Percentiles rank a stretch among this genome's conserved stretches.
Evolutionary conservation across 2,329 filamentous ascomycete species (phyloP).

Genomic region (Penicillium italicum): DNA sequence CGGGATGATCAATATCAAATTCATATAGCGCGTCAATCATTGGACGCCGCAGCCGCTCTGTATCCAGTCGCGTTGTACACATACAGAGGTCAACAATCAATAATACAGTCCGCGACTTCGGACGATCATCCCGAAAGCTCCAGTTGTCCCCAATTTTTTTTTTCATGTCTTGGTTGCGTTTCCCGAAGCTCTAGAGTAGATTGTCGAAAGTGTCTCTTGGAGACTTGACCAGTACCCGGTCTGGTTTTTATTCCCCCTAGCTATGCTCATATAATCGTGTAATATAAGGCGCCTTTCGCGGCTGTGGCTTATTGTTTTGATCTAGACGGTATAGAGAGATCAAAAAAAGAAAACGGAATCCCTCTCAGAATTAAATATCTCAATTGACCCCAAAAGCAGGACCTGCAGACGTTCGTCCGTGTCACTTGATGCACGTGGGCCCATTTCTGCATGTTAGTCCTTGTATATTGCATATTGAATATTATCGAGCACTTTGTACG

Average conservation of each 20-base stretch:
- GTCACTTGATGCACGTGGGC: slow-evolving; percentile 9
- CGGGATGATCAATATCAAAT: slow-evolving; percentile 25
- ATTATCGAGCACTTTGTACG: background rate
- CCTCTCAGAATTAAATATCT: background rate
- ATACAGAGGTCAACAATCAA: background rate
- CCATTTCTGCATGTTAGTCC: slow-evolving; percentile 3
- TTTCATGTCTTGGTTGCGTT: too few species aligned
- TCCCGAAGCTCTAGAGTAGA: too few species aligned
- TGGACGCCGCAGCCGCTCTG: slow-evolving; percentile 25
- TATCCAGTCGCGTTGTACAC: slow-evolving; percentile 15
- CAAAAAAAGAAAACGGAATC: background rate
- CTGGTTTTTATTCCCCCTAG: background rate
- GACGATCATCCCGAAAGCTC: slow-evolving; percentile 17
- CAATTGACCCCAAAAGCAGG: background rate
- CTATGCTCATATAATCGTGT: background rate
- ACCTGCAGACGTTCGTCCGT: slow-evolving; percentile 4
- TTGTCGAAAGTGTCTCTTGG: too few species aligned
- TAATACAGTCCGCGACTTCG: slow-evolving; percentile 9
- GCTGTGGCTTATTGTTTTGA: slow-evolving; percentile 12
- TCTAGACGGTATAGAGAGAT: background rate
- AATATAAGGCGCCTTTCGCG: slow-evolving; percentile 17
- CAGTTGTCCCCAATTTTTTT: background rate
- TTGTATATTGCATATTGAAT: background rate
- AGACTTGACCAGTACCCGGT: too few species aligned
- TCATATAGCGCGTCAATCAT: slow-evolving; percentile 18